phyloP scores from a whole-genome alignment of 2,329 filamentous ascomycete species.

The Ophiostoma ulmi region DNA sequence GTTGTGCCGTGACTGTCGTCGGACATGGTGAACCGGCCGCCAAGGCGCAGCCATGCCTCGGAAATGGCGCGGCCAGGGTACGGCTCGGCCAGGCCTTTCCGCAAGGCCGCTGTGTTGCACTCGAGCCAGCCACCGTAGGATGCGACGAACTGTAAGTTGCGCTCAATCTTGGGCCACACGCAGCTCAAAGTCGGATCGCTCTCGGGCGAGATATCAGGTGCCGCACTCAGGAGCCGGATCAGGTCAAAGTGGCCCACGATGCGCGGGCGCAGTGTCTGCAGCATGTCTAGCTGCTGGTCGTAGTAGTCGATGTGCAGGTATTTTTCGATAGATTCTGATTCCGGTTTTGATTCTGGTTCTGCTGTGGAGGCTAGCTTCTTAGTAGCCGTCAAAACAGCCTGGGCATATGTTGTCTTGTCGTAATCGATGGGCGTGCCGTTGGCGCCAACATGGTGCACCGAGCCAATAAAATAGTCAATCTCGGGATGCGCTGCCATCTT shows the following conservation, averaged over 20 bases:
- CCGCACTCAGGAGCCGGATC: constrained; percentile 70
- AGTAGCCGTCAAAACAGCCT: neutral
- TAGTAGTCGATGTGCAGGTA: constrained; percentile 79
- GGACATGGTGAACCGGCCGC: constrained; percentile 81
- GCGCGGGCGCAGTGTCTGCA: constrained; percentile 62
- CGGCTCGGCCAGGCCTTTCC: constrained; percentile 86
- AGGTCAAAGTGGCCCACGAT: constrained; percentile 95
- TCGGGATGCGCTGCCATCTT: constrained; percentile 47
- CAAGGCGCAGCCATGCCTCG: constrained; percentile 65
- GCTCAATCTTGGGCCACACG: constrained; percentile 68
- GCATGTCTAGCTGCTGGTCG: constrained; percentile 79
- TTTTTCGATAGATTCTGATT: constrained; percentile 50
- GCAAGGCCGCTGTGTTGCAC: constrained; percentile 78
- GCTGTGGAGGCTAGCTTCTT: neutral
- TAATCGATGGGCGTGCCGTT: constrained; percentile 84
- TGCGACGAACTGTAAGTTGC: constrained; percentile 68
- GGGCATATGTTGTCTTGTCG: constrained; percentile 59
- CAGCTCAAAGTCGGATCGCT: constrained; percentile 25
- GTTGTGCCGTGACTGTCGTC: constrained; percentile 90
- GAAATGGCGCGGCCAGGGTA: constrained; percentile 80
- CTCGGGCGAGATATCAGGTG: constrained; percentile 58
- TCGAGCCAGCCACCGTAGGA: constrained; percentile 79
- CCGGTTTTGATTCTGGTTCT: neutral
- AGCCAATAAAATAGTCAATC: constrained; percentile 84
- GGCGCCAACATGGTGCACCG: constrained; percentile 79